phyloP scores from a whole-genome alignment of 345 rosid species.

The Gossypium herbaceum region DNA sequence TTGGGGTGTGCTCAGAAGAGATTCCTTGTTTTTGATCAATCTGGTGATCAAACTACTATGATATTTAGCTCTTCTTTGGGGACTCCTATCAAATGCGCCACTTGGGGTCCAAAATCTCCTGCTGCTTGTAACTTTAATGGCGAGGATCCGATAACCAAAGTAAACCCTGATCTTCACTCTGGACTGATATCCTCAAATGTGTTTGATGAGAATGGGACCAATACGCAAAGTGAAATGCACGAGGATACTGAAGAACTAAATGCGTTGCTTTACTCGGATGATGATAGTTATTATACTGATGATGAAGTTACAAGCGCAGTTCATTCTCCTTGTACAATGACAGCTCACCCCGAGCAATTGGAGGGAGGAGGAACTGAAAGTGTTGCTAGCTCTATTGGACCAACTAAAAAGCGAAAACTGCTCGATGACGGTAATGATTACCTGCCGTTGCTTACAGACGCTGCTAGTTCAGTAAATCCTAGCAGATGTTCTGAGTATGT shows the following conservation, averaged over 20 bases:
- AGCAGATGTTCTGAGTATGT: constrained; percentile 19
- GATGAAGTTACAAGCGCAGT: constrained; percentile 74
- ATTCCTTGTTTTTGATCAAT: constrained; percentile 71
- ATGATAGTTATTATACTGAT: constrained; percentile 38
- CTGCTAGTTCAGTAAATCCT: constrained; percentile 30
- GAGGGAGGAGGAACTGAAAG: constrained; percentile 31
- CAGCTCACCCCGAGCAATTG: constrained; percentile 29
- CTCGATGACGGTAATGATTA: constrained; percentile 16
- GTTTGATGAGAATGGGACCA: constrained; percentile 25
- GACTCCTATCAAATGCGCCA: constrained; percentile 24
- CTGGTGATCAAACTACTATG: constrained; percentile 60
- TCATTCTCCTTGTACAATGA: constrained; percentile 64
- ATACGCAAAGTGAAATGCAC: constrained; percentile 54
- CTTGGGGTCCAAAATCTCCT: constrained; percentile 28
- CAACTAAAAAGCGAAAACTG: constrained; percentile 42
- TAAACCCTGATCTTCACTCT: constrained; percentile 16
- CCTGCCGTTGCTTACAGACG: constrained; percentile 24
- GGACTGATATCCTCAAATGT: constrained; percentile 21
- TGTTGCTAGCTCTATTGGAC: constrained; percentile 43
- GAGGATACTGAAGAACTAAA: constrained; percentile 79
- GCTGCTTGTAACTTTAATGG: constrained; percentile 23
- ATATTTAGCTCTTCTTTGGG: constrained; percentile 46
- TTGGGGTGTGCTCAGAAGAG: constrained; percentile 38
- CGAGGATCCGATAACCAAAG: constrained; percentile 19
- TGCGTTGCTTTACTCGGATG: constrained; percentile 74